Evolutionary conservation across 2,329 filamentous ascomycete species (phyloP).

Genomic region (Trichoderma sp.): DNA sequence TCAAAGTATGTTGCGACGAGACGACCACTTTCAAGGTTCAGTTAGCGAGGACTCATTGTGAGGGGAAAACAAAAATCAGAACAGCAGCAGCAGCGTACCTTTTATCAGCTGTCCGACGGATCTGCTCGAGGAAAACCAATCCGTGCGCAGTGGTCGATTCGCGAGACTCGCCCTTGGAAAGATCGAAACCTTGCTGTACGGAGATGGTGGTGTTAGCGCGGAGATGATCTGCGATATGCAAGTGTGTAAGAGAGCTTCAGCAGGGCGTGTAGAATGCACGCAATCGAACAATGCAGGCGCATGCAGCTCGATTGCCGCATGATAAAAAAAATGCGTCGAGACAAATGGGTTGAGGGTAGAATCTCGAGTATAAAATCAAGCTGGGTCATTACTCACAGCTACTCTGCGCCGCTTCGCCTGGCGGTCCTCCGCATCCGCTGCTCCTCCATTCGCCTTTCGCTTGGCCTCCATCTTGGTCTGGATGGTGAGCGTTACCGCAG

Average conservation of each 20-base stretch:
- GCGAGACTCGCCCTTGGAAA: slow-evolving; percentile 56
- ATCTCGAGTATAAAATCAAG: not conserved
- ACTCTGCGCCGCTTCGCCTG: slow-evolving; percentile 55
- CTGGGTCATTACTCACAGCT: slow-evolving; percentile 41
- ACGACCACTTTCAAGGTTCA: slow-evolving; percentile 56
- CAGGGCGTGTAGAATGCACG: not conserved
- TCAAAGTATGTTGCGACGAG: slow-evolving; percentile 74
- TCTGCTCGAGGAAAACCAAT: slow-evolving; percentile 68
- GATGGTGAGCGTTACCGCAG: slow-evolving; percentile 25
- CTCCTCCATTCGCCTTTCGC: slow-evolving; percentile 50
- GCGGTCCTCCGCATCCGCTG: slow-evolving; percentile 50
- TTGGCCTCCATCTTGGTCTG: slow-evolving; percentile 52
- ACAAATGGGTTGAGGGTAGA: not conserved
- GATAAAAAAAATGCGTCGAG: not conserved
- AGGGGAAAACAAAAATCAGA: not conserved
- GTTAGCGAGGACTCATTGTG: slow-evolving; percentile 21
- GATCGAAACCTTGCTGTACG: slow-evolving; percentile 41
- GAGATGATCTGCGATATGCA: not conserved
- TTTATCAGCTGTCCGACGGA: slow-evolving; percentile 77
- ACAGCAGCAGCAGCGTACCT: slow-evolving; percentile 52
- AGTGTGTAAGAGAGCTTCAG: not conserved
- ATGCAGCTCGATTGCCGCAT: not conserved
- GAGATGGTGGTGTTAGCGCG: slow-evolving; percentile 13
- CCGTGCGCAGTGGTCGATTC: slow-evolving; percentile 71
- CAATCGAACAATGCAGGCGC: not conserved